Evolutionary conservation across 1,284 basidiomycete genomes (phyloP).

Genomic region (Cutaneotrichosporon dermatis): DNA sequence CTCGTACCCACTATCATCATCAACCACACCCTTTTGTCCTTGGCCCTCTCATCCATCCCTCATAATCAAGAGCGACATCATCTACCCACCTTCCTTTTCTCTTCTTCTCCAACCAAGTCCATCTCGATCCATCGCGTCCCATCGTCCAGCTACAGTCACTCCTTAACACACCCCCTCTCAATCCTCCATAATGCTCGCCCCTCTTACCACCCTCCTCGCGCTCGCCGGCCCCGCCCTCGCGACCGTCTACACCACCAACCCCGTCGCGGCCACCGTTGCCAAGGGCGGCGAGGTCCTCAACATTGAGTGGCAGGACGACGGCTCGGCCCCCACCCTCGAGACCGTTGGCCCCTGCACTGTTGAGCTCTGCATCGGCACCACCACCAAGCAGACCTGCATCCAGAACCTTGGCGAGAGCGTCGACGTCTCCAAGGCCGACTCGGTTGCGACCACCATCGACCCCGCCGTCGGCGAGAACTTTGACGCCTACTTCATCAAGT

Average conservation of each 20-base stretch:
- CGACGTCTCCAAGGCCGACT: slow-evolving; percentile 59
- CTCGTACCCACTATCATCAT: background rate
- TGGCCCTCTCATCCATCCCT: background rate
- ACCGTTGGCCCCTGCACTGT: slow-evolving; percentile 61
- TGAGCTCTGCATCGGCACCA: slow-evolving; percentile 59
- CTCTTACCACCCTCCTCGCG: slow-evolving; percentile 48
- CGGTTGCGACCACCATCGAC: slow-evolving; percentile 60
- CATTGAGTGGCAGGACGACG: slow-evolving; percentile 66
- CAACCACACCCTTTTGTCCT: too few relatives aligned
- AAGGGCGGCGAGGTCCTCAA: slow-evolving; percentile 59
- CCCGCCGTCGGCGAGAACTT: slow-evolving; percentile 59
- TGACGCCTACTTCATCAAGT: slow-evolving; percentile 53
- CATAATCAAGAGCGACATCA: background rate
- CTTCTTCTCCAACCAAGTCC: background rate
- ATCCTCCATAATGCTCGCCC: slow-evolving; percentile 25
- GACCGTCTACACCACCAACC: slow-evolving; percentile 46
- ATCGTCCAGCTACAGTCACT: slow-evolving; percentile 5
- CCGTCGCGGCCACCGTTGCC: slow-evolving; percentile 54
- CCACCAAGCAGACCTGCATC: slow-evolving; percentile 55
- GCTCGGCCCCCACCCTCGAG: slow-evolving; percentile 55
- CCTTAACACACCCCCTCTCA: background rate
- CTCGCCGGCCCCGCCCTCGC: slow-evolving; percentile 37
- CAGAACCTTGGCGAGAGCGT: slow-evolving; percentile 59
- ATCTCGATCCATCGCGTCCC: background rate
- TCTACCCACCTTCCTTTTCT: background rate